Conservation (phyloP, 805 yeast genomes). For the Kodamaea kaohsiungensis region DNA sequence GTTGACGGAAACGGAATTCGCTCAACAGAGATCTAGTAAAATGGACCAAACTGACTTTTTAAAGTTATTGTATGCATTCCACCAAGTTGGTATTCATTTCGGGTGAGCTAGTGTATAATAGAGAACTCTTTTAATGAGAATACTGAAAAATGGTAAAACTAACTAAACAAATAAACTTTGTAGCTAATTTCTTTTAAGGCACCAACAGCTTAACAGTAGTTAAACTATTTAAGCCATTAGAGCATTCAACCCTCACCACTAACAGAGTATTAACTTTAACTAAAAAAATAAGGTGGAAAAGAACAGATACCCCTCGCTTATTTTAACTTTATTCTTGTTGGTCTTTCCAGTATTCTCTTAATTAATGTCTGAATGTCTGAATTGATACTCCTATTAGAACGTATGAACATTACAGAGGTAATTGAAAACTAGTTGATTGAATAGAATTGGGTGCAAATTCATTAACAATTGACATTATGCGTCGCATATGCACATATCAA, state of each 20-base stretch:
- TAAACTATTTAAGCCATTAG: not conserved
- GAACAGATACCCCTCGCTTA: not conserved
- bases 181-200: not conserved
- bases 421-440: too few relatives aligned
- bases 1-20: conserved; percentile 72
- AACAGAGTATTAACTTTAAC: not conserved
- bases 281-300: not conserved
- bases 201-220: not conserved
- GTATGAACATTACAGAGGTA: too few relatives aligned
- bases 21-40: conserved; percentile 88
- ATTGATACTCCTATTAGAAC: not conserved
- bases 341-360: too few relatives aligned
- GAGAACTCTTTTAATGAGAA: not conserved
- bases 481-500: not conserved
- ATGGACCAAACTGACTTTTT: conserved; percentile 95
- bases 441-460: not conserved
- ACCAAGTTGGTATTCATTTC: conserved; percentile 95
- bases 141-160: not conserved
- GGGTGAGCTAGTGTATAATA: conserved; percentile 46
- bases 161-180: not conserved
- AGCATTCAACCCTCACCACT: too few relatives aligned
- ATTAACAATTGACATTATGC: too few relatives aligned
- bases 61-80: conserved; percentile 84
- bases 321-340: not conserved
- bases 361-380: too few relatives aligned